Base-by-base conservation (phyloP, 148 eudicot species). In the Suaeda aralocaspica region DNA sequence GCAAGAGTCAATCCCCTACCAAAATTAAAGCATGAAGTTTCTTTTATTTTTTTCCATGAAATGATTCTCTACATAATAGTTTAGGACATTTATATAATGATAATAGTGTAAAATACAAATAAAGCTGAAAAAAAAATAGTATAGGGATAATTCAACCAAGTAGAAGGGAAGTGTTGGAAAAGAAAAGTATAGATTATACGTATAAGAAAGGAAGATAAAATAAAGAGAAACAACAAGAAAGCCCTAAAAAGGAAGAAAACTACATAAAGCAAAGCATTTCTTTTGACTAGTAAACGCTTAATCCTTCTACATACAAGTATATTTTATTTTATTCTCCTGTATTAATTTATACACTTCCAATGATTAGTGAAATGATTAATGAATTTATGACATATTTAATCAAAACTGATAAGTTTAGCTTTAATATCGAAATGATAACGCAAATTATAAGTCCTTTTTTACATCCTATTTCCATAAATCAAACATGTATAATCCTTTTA, bases 221-320 rank as follows among this genome's bases (percentile, higher is more conserved):
- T 77, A 84, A 79, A 66, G 85, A 72, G 65, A 75, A 52, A 52
- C 84, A 77, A 68, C 80, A 68, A 71, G 36, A 59, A 76, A 70
- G 65, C 75, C 70, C 70, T 67, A 41, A 59, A 77, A 72, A 61
- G 67, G 16, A 77, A 61, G 69, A 29, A 67, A 77, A 42, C 73
- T 72, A 67, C 50, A 53, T 71, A 67, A 77, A 72, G 80, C 62
- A 72, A 77, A 77, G 76, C 61, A 77, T 72, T 67, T 77, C 76
- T 68, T 53, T 72, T 72, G 77, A 74, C 77, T 45, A 73, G 64
- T 73, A 59, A 58, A 59, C 45, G 24, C 26, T 0, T 31, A 68
- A 34, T 36, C 29, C 63, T 30, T 41, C 64, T 77, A 69, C 79
- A 70, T 77, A 69, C 79, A 70, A 72, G 66, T 74, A 57, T 84